Evolutionary conservation across 2,329 filamentous ascomycete species (phyloP), one percentile per base, ranked within the genome.

Genomic region (Capronia americana): DNA sequence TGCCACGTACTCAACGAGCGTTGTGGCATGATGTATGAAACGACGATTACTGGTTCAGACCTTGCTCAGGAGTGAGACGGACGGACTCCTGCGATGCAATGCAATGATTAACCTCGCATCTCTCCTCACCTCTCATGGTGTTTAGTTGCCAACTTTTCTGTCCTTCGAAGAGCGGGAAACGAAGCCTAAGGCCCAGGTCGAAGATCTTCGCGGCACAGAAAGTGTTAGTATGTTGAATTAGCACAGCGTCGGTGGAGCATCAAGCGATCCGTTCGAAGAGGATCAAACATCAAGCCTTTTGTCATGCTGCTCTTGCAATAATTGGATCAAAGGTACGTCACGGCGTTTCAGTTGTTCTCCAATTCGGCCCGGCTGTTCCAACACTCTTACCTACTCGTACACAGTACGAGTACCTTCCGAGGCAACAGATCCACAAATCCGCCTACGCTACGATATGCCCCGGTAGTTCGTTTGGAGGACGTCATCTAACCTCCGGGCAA

Each of bases 261-360:
- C 38, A 41, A 41, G 17, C 38, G 38, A 41, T n/a, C 38, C 17
- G 38, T n/a, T n/a, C 38, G 38, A 41, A 41, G 38, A 41, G 14
- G 38, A 41, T 17, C 38, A 41, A 41, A n/a, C 14, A 41, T 4
- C 38, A 41, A n/a, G 38, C 38, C 14, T 41, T 14, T 7, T 17
- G 38, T n/a, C 34, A 17, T 12, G 4, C 34, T 41, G 34, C 34
- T 41, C 17, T 51, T 24, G 26, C 48, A 17, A 51, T 51, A 20
- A n/a, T 51, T 24, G 48, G 10, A 24, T 51, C 57, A 24, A 17
- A 17, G 20, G 23, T 65, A 61, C 63, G 63, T 65, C 63, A 65
- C 57, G 6, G 24, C 24, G 57, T 61, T 34, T 60, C 57, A 56
- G 30, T 24, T 56, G 17, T 32, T 23, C 50, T 56, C 24, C 57